Percentiles rank a stretch among this genome's conserved stretches.
Evolutionary conservation across 2,329 filamentous ascomycete genomes (phyloP).

Genomic region (Penicillium expansum): DNA sequence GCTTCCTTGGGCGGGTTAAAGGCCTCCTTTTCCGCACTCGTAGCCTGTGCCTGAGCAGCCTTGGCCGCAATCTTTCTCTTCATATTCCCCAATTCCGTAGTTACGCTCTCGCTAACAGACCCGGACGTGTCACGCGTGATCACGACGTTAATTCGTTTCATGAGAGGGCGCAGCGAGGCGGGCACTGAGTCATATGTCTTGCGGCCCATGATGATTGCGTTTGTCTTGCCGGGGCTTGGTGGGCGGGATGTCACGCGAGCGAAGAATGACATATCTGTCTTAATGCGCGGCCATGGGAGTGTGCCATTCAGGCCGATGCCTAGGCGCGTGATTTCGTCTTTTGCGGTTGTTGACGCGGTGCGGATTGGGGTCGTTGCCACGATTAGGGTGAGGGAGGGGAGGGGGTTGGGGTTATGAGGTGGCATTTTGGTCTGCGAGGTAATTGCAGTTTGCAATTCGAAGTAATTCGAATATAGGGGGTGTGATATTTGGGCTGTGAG

Average conservation of each 20-base stretch:
- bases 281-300: constrained; percentile 86
- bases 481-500: not conserved
- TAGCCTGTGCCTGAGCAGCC: constrained; percentile 12
- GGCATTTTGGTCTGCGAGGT: constrained; percentile 20
- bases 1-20: not conserved
- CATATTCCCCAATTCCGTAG: constrained; percentile 36
- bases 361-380: constrained; percentile 74
- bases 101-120: constrained; percentile 31
- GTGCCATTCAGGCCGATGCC: constrained; percentile 79
- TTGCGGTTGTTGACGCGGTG: constrained; percentile 45
- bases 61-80: constrained; percentile 23
- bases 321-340: constrained; percentile 72
- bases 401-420: constrained; percentile 17
- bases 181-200: constrained; percentile 97
- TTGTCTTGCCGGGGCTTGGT: constrained; percentile 39
- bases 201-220: constrained; percentile 93
- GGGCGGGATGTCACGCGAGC: constrained; percentile 76
- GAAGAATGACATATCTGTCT: constrained; percentile 93
- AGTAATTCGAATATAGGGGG: not conserved
- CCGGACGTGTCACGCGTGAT: constrained; percentile 55
- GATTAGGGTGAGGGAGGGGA: constrained; percentile 74
- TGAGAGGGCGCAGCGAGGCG: constrained; percentile 71
- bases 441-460: not conserved
- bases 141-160: constrained; percentile 76
- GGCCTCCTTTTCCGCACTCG: not conserved